Evolutionary conservation across 2,329 filamentous ascomycete genomes (phyloP).

Genomic region (Fusarium palustre): DNA sequence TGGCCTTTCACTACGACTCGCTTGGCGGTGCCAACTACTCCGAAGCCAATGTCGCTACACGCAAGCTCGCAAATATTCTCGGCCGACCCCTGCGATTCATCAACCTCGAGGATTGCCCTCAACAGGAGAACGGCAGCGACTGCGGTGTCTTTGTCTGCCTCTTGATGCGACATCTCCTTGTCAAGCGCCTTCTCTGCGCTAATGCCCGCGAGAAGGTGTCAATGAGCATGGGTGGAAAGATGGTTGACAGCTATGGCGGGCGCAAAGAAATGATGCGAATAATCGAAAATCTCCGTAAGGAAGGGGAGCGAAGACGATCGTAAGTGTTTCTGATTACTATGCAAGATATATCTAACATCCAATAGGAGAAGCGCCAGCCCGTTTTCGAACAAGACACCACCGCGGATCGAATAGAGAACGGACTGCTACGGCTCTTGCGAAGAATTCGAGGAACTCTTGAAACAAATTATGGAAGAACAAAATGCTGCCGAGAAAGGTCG

Average conservation of each 20-base stretch:
- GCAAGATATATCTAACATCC: slow-evolving; percentile 31
- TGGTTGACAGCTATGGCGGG: slow-evolving; percentile 82
- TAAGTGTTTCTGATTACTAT: slow-evolving; percentile 60
- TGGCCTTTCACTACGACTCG: slow-evolving; percentile 97
- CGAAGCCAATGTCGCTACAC: slow-evolving; percentile 76
- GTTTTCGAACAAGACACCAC: slow-evolving; percentile 55
- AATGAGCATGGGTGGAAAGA: slow-evolving; percentile 90
- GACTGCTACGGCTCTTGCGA: slow-evolving; percentile 49
- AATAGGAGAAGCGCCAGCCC: slow-evolving; percentile 55
- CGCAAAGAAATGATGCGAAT: slow-evolving; percentile 92
- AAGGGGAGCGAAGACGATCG: slow-evolving; percentile 86
- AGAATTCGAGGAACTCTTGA: slow-evolving; percentile 46
- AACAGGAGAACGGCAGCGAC: slow-evolving; percentile 92
- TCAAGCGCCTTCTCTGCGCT: slow-evolving; percentile 83
- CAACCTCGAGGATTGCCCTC: slow-evolving; percentile 84
- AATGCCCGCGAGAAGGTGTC: slow-evolving; percentile 87
- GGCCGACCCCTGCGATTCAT: slow-evolving; percentile 77
- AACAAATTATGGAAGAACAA: slow-evolving; percentile 15
- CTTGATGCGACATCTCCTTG: slow-evolving; percentile 91
- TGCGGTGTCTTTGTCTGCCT: slow-evolving; percentile 97
- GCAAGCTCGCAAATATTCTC: slow-evolving; percentile 77
- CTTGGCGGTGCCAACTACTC: slow-evolving; percentile 79
- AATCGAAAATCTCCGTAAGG: slow-evolving; percentile 86
- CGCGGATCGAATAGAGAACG: slow-evolving; percentile 58
- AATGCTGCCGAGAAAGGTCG: not conserved